A percentile compares a stretch with the other conserved stretches of the same genome.
Conservation (phyloP, 768 basidiomycete genomes). For the Ramaria sp. region DNA sequence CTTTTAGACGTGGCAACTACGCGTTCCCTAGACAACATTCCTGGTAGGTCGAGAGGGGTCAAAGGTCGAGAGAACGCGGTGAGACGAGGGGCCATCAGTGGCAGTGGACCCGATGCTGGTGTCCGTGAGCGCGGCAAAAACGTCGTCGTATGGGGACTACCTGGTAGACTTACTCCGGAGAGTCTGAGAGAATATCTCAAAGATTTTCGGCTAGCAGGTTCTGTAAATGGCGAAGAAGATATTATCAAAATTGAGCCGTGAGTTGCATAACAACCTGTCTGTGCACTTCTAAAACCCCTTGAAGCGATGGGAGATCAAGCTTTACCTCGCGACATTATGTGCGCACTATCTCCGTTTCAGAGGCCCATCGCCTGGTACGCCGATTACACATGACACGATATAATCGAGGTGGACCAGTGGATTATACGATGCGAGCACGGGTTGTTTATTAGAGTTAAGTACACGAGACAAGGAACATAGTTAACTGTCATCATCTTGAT, state of each 20-base stretch:
- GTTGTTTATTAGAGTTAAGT: slow-evolving; percentile 34
- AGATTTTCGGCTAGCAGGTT: slow-evolving; percentile 31
- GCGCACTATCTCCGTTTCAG: slow-evolving; percentile 42
- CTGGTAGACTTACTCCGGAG: slow-evolving; percentile 30
- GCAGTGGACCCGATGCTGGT: slow-evolving; percentile 42
- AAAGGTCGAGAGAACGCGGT: slow-evolving; percentile 30
- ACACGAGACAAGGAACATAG: slow-evolving; percentile 3
- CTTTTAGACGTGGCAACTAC: slow-evolving; percentile 9
- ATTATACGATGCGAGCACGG: slow-evolving; percentile 36
- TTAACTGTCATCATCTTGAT: slow-evolving; percentile 12
- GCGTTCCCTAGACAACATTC: neutral
- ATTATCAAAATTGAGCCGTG: slow-evolving; percentile 42
- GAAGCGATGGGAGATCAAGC: neutral
- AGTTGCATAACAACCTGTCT: slow-evolving; percentile 16
- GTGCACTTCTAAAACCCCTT: slow-evolving; percentile 1
- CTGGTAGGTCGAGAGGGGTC: slow-evolving; percentile 24
- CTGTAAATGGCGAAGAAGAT: slow-evolving; percentile 28
- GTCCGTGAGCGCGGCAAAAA: slow-evolving; percentile 35
- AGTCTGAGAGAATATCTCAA: slow-evolving; percentile 28
- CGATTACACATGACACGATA: slow-evolving; percentile 47
- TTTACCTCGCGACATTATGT: slow-evolving; percentile 26
- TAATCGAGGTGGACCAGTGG: slow-evolving; percentile 23
- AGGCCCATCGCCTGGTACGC: slow-evolving; percentile 61
- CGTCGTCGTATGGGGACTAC: slow-evolving; percentile 54
- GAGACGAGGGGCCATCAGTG: slow-evolving; percentile 23